Evolutionary conservation across 2,329 filamentous ascomycete genomes (phyloP).

Genomic region (Leptographium galeiforme): DNA sequence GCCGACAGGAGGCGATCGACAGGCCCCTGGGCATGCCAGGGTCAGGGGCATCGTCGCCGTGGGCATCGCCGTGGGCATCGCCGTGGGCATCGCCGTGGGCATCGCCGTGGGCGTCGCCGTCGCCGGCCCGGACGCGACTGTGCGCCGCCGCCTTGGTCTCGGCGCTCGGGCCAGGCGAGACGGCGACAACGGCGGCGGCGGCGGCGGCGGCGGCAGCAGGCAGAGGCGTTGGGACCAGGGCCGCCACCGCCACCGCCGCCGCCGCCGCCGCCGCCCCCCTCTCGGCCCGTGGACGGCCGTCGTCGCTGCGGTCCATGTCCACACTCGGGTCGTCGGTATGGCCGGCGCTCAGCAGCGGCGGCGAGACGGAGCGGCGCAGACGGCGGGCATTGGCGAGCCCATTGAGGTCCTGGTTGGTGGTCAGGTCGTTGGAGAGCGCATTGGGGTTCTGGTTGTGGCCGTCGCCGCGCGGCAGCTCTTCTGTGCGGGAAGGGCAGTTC

Average conservation of each 20-base stretch:
- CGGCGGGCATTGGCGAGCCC: conserved; percentile 32
- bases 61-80: background rate
- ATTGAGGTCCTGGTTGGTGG: conserved; percentile 43
- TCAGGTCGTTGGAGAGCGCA: conserved; percentile 37
- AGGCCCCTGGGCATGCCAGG: too few species aligned
- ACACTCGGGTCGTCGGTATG: conserved; percentile 10
- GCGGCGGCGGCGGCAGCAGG: background rate
- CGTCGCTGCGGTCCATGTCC: conserved; percentile 6
- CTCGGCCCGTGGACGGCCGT: background rate
- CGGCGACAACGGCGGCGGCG: background rate
- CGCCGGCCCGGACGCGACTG: background rate
- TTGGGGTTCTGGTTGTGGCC: conserved; percentile 43
- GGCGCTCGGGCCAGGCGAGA: background rate
- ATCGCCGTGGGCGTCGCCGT: background rate
- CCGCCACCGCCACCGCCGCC: too few species aligned
- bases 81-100: background rate
- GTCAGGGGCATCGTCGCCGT: too few species aligned
- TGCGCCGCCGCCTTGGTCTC: background rate
- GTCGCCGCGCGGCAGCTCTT: conserved; percentile 24
- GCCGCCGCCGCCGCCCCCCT: too few species aligned
- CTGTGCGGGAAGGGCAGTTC: conserved; percentile 20
- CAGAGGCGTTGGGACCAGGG: background rate
- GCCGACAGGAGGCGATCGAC: too few species aligned
- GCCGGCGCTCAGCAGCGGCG: conserved; percentile 15
- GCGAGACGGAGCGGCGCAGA: conserved; percentile 11